These are phyloP conservation scores for Sphenostylis stenocarpa DNA, from an alignment of 306 rosid genomes.

Conservation along the genomic window DNA sequence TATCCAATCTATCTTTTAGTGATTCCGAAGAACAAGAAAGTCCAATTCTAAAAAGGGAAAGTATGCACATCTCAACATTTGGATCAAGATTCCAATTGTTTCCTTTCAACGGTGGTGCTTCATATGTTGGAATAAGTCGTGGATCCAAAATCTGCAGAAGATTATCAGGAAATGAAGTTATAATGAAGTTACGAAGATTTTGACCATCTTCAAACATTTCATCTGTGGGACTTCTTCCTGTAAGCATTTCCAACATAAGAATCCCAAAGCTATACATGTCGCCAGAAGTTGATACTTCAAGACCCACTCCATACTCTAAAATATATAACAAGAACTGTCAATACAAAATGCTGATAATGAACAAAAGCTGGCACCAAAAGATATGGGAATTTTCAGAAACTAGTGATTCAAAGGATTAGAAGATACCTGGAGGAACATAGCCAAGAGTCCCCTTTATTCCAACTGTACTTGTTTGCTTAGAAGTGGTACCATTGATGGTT, in stretches of 20 bases:
- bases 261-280: constrained; percentile 47
- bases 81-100: not conserved
- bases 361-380: not conserved
- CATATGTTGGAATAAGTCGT: not conserved
- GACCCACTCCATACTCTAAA: constrained; percentile 40
- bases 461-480: not conserved
- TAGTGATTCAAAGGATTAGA: not conserved
- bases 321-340: not conserved
- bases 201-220: constrained; percentile 38
- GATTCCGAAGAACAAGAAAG: constrained; percentile 33
- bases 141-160: constrained; percentile 24
- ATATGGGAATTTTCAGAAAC: not conserved
- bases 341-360: not conserved
- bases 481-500: not conserved
- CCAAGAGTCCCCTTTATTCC: constrained; percentile 33
- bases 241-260: constrained; percentile 42
- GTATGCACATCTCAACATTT: not conserved
- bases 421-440: constrained; percentile 29
- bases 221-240: constrained; percentile 34
- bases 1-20: constrained; percentile 31
- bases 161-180: constrained; percentile 21
- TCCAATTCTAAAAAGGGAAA: constrained; percentile 29
- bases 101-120: not conserved
- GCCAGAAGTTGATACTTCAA: constrained; percentile 29
- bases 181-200: constrained; percentile 30